Evolutionary conservation across 108 stramenopile genomes (phyloP), one percentile per base, ranked within the genome.

Genomic region (Chaetoceros muelleri): DNA sequence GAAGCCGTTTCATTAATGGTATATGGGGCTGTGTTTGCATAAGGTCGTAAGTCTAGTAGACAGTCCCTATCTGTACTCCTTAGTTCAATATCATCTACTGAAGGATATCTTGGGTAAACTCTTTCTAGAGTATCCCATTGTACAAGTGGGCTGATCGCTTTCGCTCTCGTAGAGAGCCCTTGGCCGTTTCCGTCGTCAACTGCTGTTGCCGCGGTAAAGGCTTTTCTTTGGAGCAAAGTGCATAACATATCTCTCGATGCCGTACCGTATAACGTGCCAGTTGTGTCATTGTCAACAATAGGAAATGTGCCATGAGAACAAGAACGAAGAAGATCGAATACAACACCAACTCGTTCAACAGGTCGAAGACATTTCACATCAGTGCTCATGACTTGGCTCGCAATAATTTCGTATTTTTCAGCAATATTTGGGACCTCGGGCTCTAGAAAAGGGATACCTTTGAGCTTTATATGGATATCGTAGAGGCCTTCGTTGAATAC

Each of bases 401-500:
- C 90, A 8, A 88, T 84, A 62, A 93, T 93, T 65, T 93, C 90
- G 52, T 87, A 79, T 44, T 83, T 76, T 57, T 93, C 90, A 21
- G 85, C 85, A 40, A 93, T 86, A 1, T 80, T 79, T 17, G 90
- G 90, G 0, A 88, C 85, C 31, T 93, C 87, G 0, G 87, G 80
- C 61, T 97, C 95, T 56, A 97, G 57, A 73, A 95, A 95, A 21
- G 94, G 93, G 52, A 97, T 87, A 58, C 81, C 63, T 60, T 89
- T 84, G 44, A 87, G 67, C 45, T 81, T 76, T 60, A 93, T 93
- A 61, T 96, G 94, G 52, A 96, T 93, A 61, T 99, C 98, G 69
- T 99, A 99, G 44, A 97, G 74, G 48, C 87, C 95, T 66, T 96
- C 94, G 57, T 95, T 96, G 78, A 97, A 97, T 13, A 97, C 81